Percentiles rank a stretch among this genome's conserved stretches.
phyloP scores from a whole-genome alignment of 2,329 filamentous ascomycete genomes.

The Biscogniauxia mediterranea region DNA sequence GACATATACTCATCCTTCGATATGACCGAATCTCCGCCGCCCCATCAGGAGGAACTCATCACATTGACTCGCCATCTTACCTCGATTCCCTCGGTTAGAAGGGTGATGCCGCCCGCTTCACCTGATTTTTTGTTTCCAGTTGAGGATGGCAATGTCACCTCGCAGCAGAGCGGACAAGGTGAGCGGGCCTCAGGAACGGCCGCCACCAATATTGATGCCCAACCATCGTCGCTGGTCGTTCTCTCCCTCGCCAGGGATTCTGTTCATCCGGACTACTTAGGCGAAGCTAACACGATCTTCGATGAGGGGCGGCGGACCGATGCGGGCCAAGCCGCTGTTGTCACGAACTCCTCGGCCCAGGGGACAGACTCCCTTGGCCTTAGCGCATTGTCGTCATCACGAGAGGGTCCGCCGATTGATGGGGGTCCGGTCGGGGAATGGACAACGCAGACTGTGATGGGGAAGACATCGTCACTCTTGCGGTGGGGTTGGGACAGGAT shows the following conservation, averaged over 20 bases:
- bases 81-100: slow-evolving; percentile 21
- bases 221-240: slow-evolving; percentile 21
- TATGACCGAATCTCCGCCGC: not conserved
- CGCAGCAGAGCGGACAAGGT: slow-evolving; percentile 14
- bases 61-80: slow-evolving; percentile 35
- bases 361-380: slow-evolving; percentile 8
- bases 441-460: slow-evolving; percentile 16
- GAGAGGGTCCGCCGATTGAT: slow-evolving; percentile 10
- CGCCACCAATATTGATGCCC: slow-evolving; percentile 30
- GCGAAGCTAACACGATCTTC: slow-evolving; percentile 8
- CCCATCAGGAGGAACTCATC: slow-evolving; percentile 31
- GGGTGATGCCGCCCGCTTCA: slow-evolving; percentile 17
- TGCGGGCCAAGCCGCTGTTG: slow-evolving; percentile 14
- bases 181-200: slow-evolving; percentile 26
- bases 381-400: slow-evolving; percentile 11
- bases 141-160: slow-evolving; percentile 26
- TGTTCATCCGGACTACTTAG: slow-evolving; percentile 9
- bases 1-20: not conserved
- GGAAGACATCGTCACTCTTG: slow-evolving; percentile 16
- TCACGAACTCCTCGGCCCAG: slow-evolving; percentile 11
- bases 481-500: slow-evolving; percentile 25
- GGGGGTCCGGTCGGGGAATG: slow-evolving; percentile 15
- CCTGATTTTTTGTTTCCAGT: slow-evolving; percentile 20
- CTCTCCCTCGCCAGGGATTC: slow-evolving; percentile 5
- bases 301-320: slow-evolving; percentile 16